These are phyloP conservation scores for Sanghuangporus sanghuang DNA, from an alignment of 1,284 basidiomycete genomes.

Conservation along the genomic window DNA sequence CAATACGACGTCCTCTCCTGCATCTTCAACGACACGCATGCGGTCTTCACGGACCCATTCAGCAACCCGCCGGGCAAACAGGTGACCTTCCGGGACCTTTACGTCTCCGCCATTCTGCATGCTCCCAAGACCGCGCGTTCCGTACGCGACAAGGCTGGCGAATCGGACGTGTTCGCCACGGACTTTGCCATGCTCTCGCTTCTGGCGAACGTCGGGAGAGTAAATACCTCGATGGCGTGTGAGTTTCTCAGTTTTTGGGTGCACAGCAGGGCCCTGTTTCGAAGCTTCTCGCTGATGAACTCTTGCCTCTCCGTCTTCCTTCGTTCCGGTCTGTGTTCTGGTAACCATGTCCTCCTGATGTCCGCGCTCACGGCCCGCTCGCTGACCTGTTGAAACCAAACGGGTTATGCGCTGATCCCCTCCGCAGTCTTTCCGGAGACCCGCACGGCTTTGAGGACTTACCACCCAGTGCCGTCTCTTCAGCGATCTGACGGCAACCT, in stretches of 20 bases:
- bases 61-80: slow-evolving; percentile 43
- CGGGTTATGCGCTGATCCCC: slow-evolving; percentile 3
- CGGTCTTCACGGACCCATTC: slow-evolving; percentile 67
- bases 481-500: slow-evolving; percentile 62
- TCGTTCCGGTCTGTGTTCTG: slow-evolving; percentile 8
- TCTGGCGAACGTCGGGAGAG: slow-evolving; percentile 87
- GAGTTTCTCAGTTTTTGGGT: slow-evolving; percentile 30
- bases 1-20: slow-evolving; percentile 80
- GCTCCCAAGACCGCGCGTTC: slow-evolving; percentile 84
- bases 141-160: slow-evolving; percentile 79
- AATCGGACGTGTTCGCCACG: slow-evolving; percentile 72
- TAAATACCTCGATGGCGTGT: slow-evolving; percentile 95
- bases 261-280: slow-evolving; percentile 7
- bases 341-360: slow-evolving; percentile 15
- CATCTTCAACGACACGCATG: slow-evolving; percentile 67
- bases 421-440: slow-evolving; percentile 54
- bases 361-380: not conserved
- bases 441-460: slow-evolving; percentile 65
- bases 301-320: not conserved
- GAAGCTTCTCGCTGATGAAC: slow-evolving; percentile 10
- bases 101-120: slow-evolving; percentile 74
- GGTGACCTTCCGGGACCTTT: slow-evolving; percentile 80
- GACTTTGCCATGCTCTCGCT: slow-evolving; percentile 84
- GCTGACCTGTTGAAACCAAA: slow-evolving; percentile 11
- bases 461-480: slow-evolving; percentile 65